phyloP scores from a whole-genome alignment of 768 basidiomycete species.

The Lactarius tabidus region DNA sequence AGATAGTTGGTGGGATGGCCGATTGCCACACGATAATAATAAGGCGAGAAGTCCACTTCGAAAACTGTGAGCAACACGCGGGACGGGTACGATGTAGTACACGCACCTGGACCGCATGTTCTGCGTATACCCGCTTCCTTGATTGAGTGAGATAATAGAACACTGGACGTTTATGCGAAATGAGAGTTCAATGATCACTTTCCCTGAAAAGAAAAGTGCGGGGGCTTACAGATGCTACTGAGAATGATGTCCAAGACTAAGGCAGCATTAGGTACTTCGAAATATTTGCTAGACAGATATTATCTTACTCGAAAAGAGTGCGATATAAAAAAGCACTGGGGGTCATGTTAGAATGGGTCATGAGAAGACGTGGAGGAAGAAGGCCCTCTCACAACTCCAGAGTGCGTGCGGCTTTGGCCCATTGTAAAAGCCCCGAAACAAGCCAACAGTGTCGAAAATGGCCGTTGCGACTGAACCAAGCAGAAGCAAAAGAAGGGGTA shows the following conservation, averaged over 20 bases:
- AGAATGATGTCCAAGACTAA: conserved; percentile 6
- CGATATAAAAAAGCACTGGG: neutral
- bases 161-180: neutral
- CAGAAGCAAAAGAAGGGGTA: neutral
- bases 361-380: neutral
- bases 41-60: neutral
- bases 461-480: neutral
- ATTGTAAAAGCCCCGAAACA: neutral
- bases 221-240: neutral
- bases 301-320: neutral
- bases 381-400: neutral
- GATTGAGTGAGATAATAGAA: conserved; percentile 3
- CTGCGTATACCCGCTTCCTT: neutral
- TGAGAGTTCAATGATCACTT: neutral
- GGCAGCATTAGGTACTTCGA: neutral
- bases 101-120: conserved; percentile 5
- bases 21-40: conserved; percentile 9
- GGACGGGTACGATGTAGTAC: neutral
- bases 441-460: neutral
- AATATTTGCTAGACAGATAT: neutral
- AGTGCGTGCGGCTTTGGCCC: neutral
- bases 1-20: conserved; percentile 10
- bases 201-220: neutral
- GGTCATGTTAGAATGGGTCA: neutral
- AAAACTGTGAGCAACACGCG: neutral